Conservation (phyloP, 106 monocot species). For the Xerophyta viscosa region DNA sequence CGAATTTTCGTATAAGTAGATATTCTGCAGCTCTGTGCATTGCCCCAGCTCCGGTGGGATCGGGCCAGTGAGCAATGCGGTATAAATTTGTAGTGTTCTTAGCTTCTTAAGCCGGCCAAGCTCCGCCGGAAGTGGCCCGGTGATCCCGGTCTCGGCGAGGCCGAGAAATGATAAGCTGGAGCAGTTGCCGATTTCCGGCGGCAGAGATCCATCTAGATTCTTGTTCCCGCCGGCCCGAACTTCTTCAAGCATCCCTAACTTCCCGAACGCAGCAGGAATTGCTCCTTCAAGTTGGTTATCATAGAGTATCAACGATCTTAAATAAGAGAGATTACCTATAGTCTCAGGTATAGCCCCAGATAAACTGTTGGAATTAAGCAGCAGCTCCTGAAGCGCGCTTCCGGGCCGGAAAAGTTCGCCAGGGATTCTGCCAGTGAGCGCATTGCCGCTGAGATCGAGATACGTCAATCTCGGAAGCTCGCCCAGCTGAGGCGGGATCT, state of each 20-base stretch:
- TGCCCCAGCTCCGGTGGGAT: conserved; percentile 75
- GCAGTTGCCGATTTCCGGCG: conserved; percentile 76
- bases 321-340: conserved; percentile 43
- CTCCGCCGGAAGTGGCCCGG: conserved; percentile 53
- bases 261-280: conserved; percentile 52
- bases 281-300: conserved; percentile 77
- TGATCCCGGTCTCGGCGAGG: conserved; percentile 75
- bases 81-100: conserved; percentile 79
- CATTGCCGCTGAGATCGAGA: conserved; percentile 75
- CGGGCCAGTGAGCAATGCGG: conserved; percentile 70
- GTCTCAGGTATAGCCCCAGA: conserved; percentile 53
- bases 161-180: conserved; percentile 47
- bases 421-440: conserved; percentile 65
- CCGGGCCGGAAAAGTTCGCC: conserved; percentile 24
- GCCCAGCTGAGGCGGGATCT: conserved; percentile 48
- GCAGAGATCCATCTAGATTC: conserved; percentile 60
- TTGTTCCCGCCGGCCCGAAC: conserved; percentile 82
- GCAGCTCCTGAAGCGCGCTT: conserved; percentile 37
- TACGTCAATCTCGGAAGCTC: conserved; percentile 24
- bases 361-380: conserved; percentile 56
- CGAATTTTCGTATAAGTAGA: conserved; percentile 80
- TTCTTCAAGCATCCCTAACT: conserved; percentile 33
- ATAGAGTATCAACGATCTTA: conserved; percentile 42
- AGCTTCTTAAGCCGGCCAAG: conserved; percentile 53
- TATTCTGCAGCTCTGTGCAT: conserved; percentile 39